These are phyloP conservation scores for Podospora pseudocomata DNA, from an alignment of 495 filamentous ascomycete genomes.

Conservation along the genomic window DNA sequence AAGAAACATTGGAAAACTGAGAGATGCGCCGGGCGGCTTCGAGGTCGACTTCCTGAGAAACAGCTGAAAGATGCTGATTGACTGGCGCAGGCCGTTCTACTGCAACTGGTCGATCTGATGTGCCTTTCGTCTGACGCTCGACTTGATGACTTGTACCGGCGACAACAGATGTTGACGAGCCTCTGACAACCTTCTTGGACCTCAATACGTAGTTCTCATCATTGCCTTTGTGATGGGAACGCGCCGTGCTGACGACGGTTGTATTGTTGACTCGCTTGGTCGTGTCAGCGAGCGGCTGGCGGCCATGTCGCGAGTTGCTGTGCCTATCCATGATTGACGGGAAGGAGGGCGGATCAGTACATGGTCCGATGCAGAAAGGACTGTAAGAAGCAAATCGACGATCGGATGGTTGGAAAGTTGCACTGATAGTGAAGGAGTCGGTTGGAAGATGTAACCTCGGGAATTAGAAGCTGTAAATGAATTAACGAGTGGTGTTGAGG, in stretches of 20 bases:
- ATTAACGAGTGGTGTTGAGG: neutral
- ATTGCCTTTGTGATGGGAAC: slow-evolving; percentile 16
- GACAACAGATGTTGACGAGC: slow-evolving; percentile 18
- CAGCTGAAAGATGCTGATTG: slow-evolving; percentile 10
- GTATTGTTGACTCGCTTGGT: slow-evolving; percentile 44
- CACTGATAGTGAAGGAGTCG: neutral
- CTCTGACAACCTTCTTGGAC: slow-evolving; percentile 15
- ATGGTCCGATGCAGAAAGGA: slow-evolving; percentile 9
- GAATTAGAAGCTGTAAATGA: neutral
- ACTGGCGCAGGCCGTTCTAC: neutral
- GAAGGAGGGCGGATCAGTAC: slow-evolving; percentile 15
- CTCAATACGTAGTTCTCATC: slow-evolving; percentile 21
- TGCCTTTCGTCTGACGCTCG: slow-evolving; percentile 6
- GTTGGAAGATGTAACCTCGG: neutral
- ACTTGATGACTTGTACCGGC: slow-evolving; percentile 1
- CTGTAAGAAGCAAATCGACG: neutral
- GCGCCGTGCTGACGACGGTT: slow-evolving; percentile 21
- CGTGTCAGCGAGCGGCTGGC: slow-evolving; percentile 47
- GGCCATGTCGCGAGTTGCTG: slow-evolving; percentile 27
- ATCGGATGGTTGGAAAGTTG: neutral
- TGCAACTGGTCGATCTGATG: slow-evolving; percentile 5
- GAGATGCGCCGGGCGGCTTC: slow-evolving; percentile 63
- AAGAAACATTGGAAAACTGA: slow-evolving; percentile 65
- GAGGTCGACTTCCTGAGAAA: slow-evolving; percentile 41
- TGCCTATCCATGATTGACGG: slow-evolving; percentile 35